These are phyloP conservation scores for Penicillium riverlandense DNA, from an alignment of 495 filamentous ascomycete genomes.

Conservation along the genomic window DNA sequence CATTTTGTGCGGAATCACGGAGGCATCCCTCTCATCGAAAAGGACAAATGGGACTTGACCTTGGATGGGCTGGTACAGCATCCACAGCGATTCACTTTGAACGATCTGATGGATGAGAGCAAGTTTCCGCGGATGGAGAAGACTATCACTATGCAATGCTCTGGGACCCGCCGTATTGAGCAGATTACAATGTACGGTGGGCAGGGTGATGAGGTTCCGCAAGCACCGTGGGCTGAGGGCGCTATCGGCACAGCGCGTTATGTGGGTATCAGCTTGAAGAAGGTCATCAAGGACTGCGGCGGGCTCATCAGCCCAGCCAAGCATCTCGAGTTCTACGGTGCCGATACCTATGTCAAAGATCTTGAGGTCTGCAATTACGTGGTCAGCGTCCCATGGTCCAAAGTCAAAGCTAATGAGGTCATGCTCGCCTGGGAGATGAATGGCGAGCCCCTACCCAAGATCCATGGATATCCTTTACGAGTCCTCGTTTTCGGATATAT, in stretches of 20 bases:
- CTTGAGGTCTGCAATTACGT: conserved; percentile 55
- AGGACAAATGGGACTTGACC: conserved; percentile 41
- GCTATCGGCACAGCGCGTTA: conserved; percentile 61
- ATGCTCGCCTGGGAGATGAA: conserved; percentile 69
- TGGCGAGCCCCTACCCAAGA: conserved; percentile 54
- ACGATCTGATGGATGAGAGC: conserved; percentile 49
- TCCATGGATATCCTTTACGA: conserved; percentile 58
- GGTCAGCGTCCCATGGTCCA: conserved; percentile 56
- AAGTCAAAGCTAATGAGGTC: conserved; percentile 59
- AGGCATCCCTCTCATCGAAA: conserved; percentile 54
- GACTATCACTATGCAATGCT: conserved; percentile 57
- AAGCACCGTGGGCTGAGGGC: conserved; percentile 61
- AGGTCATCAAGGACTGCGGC: conserved; percentile 59
- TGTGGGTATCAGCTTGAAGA: conserved; percentile 56
- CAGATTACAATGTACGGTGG: conserved; percentile 57
- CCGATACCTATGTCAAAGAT: conserved; percentile 63
- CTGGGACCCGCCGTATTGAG: conserved; percentile 60
- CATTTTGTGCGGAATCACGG: conserved; percentile 66
- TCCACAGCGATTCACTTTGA: conserved; percentile 45
- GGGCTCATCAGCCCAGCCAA: conserved; percentile 46
- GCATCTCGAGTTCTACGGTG: conserved; percentile 59
- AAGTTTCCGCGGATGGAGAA: conserved; percentile 49
- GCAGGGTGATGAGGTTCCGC: conserved; percentile 61
- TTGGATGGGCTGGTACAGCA: conserved; percentile 51
- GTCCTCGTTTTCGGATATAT: conserved; percentile 59